A percentile compares a stretch with the other conserved stretches of the same genome.
These are phyloP conservation scores for Cyclotella sp. DNA, from an alignment of 108 stramenopile species.

Conservation along the genomic window DNA sequence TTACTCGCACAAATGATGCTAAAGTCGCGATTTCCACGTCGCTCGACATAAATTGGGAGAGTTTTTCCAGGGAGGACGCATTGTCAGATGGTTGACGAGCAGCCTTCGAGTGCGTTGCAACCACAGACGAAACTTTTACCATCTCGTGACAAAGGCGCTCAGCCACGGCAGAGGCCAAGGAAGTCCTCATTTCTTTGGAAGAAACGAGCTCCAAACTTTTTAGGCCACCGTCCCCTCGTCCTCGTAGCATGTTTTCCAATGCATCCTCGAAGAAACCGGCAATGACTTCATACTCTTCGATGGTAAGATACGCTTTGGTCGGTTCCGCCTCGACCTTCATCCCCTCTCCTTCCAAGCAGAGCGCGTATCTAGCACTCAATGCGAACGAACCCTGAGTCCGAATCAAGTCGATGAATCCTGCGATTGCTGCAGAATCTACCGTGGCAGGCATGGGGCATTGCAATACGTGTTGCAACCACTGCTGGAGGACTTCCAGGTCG, in stretches of 20 bases:
- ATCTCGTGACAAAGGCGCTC: background rate
- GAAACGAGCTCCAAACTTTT: background rate
- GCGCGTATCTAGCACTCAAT: conserved; percentile 67
- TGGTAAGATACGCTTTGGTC: conserved; percentile 47
- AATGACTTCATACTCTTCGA: conserved; percentile 66
- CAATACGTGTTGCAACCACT: conserved; percentile 65
- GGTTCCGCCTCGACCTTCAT: conserved; percentile 47
- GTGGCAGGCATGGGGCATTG: conserved; percentile 55
- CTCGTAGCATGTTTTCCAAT: conserved; percentile 43
- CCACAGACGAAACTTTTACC: too few relatives aligned
- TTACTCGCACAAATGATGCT: conserved; percentile 41
- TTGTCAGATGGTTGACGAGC: background rate
- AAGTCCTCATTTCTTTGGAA: background rate
- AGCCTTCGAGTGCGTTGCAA: too few relatives aligned
- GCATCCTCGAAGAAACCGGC: conserved; percentile 67
- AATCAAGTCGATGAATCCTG: conserved; percentile 77
- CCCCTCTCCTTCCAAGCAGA: conserved; percentile 50
- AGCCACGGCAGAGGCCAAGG: background rate
- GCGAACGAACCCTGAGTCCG: conserved; percentile 77
- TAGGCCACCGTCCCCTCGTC: background rate
- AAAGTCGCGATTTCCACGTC: conserved; percentile 29
- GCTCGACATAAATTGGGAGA: conserved; percentile 34
- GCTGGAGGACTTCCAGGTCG: conserved; percentile 69
- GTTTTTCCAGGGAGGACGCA: background rate
- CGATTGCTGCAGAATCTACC: conserved; percentile 79